These are phyloP conservation scores for Penicillium odoratum DNA, from an alignment of 495 filamentous ascomycete species.

Conservation along the genomic window DNA sequence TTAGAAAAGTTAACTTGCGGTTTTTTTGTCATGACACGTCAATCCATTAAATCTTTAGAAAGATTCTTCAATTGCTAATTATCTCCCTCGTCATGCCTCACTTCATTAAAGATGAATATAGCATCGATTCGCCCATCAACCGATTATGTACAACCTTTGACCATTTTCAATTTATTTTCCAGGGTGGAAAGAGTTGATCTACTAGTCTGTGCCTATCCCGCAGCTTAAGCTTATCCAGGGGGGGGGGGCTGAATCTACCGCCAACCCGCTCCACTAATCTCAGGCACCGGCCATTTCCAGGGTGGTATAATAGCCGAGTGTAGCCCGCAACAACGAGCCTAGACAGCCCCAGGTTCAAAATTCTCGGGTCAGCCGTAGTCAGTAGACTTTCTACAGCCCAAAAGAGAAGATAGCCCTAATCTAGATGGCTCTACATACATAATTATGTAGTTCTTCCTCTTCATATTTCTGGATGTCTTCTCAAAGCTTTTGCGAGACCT, in stretches of 20 bases:
- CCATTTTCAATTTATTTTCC: not conserved
- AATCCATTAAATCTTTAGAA: too few species aligned
- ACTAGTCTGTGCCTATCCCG: not conserved
- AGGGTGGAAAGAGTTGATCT: not conserved
- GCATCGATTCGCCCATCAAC: not conserved
- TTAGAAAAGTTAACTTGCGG: not conserved
- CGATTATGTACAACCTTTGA: not conserved
- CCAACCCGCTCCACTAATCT: not conserved
- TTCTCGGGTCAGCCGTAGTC: not conserved
- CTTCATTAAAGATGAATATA: not conserved
- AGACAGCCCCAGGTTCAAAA: not conserved
- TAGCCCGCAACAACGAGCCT: not conserved
- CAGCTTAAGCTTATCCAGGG: not conserved
- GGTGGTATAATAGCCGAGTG: not conserved
- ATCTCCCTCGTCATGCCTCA: not conserved
- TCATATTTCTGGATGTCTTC: not conserved
- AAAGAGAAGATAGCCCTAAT: too few species aligned
- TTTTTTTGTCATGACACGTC: not conserved
- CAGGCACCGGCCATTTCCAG: not conserved
- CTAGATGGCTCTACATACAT: not conserved
- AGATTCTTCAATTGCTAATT: not conserved
- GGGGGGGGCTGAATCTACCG: too few species aligned
- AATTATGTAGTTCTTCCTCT: not conserved
- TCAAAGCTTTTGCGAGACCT: not conserved
- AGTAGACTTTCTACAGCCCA: too few species aligned